Evolutionary conservation across 2,329 filamentous ascomycete genomes (phyloP), one percentile per base, ranked within the genome.

Genomic region (Xylariaceae sp.): DNA sequence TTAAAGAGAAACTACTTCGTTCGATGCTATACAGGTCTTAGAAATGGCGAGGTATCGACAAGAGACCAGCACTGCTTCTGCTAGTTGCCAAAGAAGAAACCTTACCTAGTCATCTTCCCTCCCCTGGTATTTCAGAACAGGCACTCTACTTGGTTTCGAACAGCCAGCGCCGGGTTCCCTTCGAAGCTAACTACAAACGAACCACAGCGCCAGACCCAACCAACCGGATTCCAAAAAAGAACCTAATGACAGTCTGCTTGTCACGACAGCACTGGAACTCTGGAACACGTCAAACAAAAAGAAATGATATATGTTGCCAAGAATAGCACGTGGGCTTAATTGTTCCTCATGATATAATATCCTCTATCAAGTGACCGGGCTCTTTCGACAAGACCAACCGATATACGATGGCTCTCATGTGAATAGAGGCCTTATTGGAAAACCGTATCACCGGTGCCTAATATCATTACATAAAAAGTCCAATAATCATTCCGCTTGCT

Each of bases 401-500:
- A 43, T 58, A 31, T 46, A 46, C 8, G 11, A 41, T 39, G 46
- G 29, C 28, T 39, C 41, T 31, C 7, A 24, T 43, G 14, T 11
- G 21, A 50, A 62, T 45, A 47, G 21, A 48, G 51, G 12, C 23
- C 48, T 17, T 11, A 24, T 49, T n/a, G 41, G 17, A 39, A 33
- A 55, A 36, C 17, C 19, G n/a, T 40, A 48, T 53, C 56, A 45
- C 55, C 47, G 61, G 50, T 60, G 60, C 64, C 58, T 16, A 45
- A 59, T 64, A 53, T 62, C 60, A 56, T 60, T 64, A 64, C 53
- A 64, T 50, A 37, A 26, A 45, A 59, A 55, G 43, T 55, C 50
- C 44, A 64, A 63, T 58, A 50, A 65, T 33, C 63, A 52, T 57
- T 62, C 61, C 62, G 65, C 67, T 66, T 61, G 54, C 43, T 62